Percentiles rank a stretch among this genome's conserved stretches.
Conservation (phyloP, 345 rosid species). For the Abelmoschus esculentus region DNA sequence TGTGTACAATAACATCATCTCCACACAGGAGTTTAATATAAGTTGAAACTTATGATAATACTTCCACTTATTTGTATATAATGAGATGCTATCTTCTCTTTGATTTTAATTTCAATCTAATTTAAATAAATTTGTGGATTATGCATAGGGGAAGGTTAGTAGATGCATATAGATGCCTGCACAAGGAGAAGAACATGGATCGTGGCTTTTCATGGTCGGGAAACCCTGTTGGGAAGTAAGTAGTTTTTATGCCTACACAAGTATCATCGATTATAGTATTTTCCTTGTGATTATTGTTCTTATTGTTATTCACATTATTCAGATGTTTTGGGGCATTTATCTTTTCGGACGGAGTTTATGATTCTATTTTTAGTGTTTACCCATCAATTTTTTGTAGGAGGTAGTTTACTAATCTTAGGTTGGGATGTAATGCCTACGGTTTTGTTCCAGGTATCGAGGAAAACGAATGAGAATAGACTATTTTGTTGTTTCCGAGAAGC, state of each 20-base stretch:
- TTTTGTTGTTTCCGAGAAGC: slow-evolving; percentile 67
- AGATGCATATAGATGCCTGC: slow-evolving; percentile 77
- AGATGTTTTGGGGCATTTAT: background rate
- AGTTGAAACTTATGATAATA: background rate
- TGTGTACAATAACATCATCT: background rate
- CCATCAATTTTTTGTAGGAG: slow-evolving; percentile 7
- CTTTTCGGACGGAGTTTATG: background rate
- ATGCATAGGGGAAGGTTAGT: slow-evolving; percentile 70
- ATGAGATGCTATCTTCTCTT: background rate
- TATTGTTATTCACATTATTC: background rate
- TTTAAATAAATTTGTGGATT: slow-evolving; percentile 9
- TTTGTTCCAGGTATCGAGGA: slow-evolving; percentile 64
- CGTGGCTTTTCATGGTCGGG: slow-evolving; percentile 63
- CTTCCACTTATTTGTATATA: background rate
- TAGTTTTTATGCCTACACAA: slow-evolving; percentile 11
- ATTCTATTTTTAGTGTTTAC: background rate
- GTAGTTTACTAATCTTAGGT: slow-evolving; percentile 1
- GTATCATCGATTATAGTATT: background rate
- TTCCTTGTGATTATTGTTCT: background rate
- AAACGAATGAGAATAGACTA: slow-evolving; percentile 53
- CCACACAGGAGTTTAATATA: background rate
- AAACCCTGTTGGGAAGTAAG: background rate
- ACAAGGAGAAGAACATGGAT: slow-evolving; percentile 83
- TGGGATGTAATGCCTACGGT: slow-evolving; percentile 4
- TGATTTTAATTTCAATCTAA: background rate